Percentiles rank a stretch among this genome's conserved stretches.
These are phyloP conservation scores for Wickerhamomyces ciferrii DNA, from an alignment of 805 yeast genomes.

Conservation along the genomic window DNA sequence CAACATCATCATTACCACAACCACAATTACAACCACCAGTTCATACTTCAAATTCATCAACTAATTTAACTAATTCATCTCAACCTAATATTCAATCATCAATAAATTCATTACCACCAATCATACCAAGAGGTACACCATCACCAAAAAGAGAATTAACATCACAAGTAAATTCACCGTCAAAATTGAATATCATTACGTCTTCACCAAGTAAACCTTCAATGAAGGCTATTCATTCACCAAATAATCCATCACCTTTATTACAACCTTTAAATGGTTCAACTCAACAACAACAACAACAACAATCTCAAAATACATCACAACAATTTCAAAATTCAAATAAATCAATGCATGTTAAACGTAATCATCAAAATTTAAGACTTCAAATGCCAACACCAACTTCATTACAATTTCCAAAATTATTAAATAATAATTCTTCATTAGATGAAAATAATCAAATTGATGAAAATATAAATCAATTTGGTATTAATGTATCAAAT, in stretches of 20 bases:
- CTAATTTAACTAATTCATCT: background rate
- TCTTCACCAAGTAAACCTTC: slow-evolving; percentile 35
- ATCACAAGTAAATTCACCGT: slow-evolving; percentile 21
- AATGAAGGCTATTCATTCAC: slow-evolving; percentile 27
- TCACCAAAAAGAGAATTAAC: slow-evolving; percentile 37
- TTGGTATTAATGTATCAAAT: slow-evolving; percentile 52
- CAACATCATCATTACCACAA: background rate
- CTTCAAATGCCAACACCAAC: slow-evolving; percentile 77
- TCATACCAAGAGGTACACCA: slow-evolving; percentile 32
- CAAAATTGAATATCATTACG: slow-evolving; percentile 16
- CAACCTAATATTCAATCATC: slow-evolving; percentile 9
- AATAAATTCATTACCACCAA: slow-evolving; percentile 14
- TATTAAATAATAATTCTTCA: slow-evolving; percentile 29
- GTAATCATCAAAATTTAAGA: slow-evolving; percentile 51
- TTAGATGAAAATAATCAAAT: slow-evolving; percentile 6
- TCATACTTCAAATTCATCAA: background rate
- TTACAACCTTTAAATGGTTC: slow-evolving; percentile 28
- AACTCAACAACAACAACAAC: no score
- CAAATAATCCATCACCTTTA: slow-evolving; percentile 20
- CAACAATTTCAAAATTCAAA: background rate
- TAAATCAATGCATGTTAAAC: slow-evolving; percentile 14
- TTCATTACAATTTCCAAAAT: slow-evolving; percentile 23
- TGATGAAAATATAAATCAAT: slow-evolving; percentile 53
- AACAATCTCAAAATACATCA: slow-evolving; percentile 15
- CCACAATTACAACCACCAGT: slow-evolving; percentile 2